These are phyloP conservation scores for Penicillium glabrum DNA, from an alignment of 2,329 filamentous ascomycete species.

Conservation along the genomic window DNA sequence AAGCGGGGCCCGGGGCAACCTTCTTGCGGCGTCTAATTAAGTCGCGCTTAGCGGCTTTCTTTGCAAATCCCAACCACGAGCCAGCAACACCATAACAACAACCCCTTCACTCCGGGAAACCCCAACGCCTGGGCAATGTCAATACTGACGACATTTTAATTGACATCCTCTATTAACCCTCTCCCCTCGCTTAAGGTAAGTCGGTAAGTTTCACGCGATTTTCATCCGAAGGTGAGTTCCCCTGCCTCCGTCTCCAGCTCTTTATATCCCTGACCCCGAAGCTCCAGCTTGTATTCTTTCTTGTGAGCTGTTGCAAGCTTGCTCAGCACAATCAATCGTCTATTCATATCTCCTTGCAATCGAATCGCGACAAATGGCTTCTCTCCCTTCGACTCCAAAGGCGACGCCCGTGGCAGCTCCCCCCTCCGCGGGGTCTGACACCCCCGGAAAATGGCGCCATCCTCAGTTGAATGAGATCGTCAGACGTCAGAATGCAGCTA, in stretches of 20 bases:
- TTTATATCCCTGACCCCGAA: not conserved
- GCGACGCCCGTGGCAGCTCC: constrained; percentile 28
- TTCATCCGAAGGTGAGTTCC: not conserved
- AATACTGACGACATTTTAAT: not conserved
- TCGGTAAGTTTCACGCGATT: not conserved
- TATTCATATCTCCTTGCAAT: not conserved
- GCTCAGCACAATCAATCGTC: not conserved
- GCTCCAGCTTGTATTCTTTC: not conserved
- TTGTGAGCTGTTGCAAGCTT: not conserved
- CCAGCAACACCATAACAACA: constrained; percentile 2
- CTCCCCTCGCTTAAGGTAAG: not conserved
- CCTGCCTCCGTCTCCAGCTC: not conserved
- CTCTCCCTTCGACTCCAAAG: constrained; percentile 45
- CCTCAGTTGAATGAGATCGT: constrained; percentile 86
- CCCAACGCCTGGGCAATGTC: not conserved
- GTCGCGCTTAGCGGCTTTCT: constrained; percentile 8
- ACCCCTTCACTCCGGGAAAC: not conserved
- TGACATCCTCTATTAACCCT: not conserved
- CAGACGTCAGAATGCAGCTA: constrained; percentile 72
- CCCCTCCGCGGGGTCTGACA: constrained; percentile 34
- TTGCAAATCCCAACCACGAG: constrained; percentile 2
- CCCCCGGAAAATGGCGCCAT: constrained; percentile 83
- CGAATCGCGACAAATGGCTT: constrained; percentile 31
- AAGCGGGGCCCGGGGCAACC: constrained; percentile 19
- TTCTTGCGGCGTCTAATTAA: constrained; percentile 18